Conservation (phyloP, 1,284 basidiomycete genomes). For the Volvariella volvacea region DNA sequence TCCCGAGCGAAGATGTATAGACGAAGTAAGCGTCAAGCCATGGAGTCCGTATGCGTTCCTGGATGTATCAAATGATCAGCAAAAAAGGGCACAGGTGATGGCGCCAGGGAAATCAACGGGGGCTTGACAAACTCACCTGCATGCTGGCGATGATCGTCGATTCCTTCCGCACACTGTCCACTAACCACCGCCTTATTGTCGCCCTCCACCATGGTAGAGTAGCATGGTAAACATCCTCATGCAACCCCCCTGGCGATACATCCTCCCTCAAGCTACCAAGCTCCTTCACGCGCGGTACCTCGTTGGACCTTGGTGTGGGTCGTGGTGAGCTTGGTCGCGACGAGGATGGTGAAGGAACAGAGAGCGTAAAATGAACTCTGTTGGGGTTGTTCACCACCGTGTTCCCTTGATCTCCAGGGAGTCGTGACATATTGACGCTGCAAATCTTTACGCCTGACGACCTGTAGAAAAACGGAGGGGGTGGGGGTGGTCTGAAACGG, state of each 20-base stretch:
- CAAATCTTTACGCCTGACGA: too few relatives aligned
- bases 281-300: too few relatives aligned
- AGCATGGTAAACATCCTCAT: constrained; percentile 56
- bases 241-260: constrained; percentile 17
- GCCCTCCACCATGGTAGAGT: constrained; percentile 67
- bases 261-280: too few relatives aligned
- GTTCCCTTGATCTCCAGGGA: too few relatives aligned
- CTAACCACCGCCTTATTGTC: constrained; percentile 51
- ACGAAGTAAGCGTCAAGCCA: constrained; percentile 86
- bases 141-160: constrained; percentile 60
- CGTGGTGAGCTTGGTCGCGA: constrained; percentile 1
- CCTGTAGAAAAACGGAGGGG: too few relatives aligned
- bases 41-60: constrained; percentile 59
- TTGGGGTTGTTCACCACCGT: too few relatives aligned
- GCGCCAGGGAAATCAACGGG: not conserved
- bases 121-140: constrained; percentile 48
- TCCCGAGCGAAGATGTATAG: constrained; percentile 83
- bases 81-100: too few relatives aligned
- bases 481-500: too few relatives aligned
- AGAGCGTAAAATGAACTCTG: not conserved
- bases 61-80: not conserved
- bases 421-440: too few relatives aligned
- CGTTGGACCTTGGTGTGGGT: constrained; percentile 4
- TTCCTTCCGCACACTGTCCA: constrained; percentile 57
- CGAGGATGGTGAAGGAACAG: too few relatives aligned